Conservation (phyloP, 2,329 filamentous ascomycete species). For the Fusarium pseudonygamai region DNA sequence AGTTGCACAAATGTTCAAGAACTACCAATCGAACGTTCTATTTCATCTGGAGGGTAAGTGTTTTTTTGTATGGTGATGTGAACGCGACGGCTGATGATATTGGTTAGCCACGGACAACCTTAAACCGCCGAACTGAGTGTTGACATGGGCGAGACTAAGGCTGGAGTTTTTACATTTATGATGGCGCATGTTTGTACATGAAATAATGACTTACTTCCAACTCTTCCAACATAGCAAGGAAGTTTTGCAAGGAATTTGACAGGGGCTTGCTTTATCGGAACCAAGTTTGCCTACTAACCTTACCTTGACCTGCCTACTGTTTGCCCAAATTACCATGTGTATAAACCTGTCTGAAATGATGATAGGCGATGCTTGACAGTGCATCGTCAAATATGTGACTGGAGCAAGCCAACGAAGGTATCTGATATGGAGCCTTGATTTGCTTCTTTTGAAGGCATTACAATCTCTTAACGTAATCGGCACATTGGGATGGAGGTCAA, state of each 20-base stretch:
- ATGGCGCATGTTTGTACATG: slow-evolving; percentile 14
- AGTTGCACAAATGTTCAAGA: slow-evolving; percentile 99
- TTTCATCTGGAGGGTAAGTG: slow-evolving; percentile 92
- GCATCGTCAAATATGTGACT: neutral
- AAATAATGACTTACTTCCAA: slow-evolving; percentile 15
- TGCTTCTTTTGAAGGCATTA: neutral
- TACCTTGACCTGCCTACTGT: neutral
- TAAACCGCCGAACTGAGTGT: slow-evolving; percentile 68
- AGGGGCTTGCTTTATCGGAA: too few relatives aligned
- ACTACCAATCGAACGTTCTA: slow-evolving; percentile 97
- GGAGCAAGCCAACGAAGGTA: neutral
- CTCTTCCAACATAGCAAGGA: neutral
- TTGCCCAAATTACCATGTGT: neutral
- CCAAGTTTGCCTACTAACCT: neutral
- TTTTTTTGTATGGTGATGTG: too few relatives aligned
- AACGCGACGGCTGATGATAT: neutral
- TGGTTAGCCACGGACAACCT: slow-evolving; percentile 80
- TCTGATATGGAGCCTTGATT: neutral
- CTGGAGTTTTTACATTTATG: neutral
- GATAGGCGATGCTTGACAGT: neutral
- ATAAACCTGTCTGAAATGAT: neutral
- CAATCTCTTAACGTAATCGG: neutral
- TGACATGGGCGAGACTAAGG: neutral
- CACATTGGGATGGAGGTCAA: neutral
- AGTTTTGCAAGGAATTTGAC: neutral